These are phyloP conservation scores for Tephrocybe sp. DNA, from an alignment of 768 basidiomycete genomes.

Conservation along the genomic window DNA sequence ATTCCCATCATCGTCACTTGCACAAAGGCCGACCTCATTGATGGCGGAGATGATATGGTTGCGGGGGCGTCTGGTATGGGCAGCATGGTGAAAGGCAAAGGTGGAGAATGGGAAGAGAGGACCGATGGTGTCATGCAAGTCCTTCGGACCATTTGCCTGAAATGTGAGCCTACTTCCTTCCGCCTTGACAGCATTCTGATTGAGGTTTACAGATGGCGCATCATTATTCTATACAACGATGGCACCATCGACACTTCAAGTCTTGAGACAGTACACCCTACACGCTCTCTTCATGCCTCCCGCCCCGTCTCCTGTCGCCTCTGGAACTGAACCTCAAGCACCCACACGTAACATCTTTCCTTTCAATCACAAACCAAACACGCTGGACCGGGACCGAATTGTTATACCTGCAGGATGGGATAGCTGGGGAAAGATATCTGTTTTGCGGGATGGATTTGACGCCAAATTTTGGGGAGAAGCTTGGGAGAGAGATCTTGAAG, in stretches of 20 bases:
- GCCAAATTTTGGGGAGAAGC: slow-evolving; percentile 76
- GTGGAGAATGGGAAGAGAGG: slow-evolving; percentile 92
- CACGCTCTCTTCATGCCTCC: slow-evolving; percentile 80
- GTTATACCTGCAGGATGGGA: slow-evolving; percentile 97
- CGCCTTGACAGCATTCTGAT: not conserved
- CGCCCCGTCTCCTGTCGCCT: slow-evolving; percentile 65
- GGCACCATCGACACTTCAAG: slow-evolving; percentile 69
- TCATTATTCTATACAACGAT: slow-evolving; percentile 89
- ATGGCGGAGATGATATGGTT: slow-evolving; percentile 72
- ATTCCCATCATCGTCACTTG: slow-evolving; percentile 88
- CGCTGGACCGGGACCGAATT: slow-evolving; percentile 89
- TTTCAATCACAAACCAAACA: slow-evolving; percentile 85
- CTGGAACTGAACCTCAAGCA: slow-evolving; percentile 63
- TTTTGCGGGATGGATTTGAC: slow-evolving; percentile 91
- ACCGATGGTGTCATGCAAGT: slow-evolving; percentile 96
- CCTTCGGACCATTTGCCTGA: slow-evolving; percentile 88
- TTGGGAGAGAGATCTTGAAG: slow-evolving; percentile 72
- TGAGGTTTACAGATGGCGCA: slow-evolving; percentile 78
- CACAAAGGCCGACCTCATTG: slow-evolving; percentile 92
- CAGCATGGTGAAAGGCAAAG: slow-evolving; percentile 89
- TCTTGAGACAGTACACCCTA: slow-evolving; percentile 81
- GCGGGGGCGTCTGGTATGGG: slow-evolving; percentile 84
- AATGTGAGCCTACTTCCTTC: slow-evolving; percentile 59
- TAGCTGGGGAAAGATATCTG: slow-evolving; percentile 93
- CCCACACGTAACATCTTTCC: slow-evolving; percentile 81